Evolutionary conservation across 768 basidiomycete species (phyloP), one percentile per base, ranked within the genome.

Genomic region (Lentinula detonsa): DNA sequence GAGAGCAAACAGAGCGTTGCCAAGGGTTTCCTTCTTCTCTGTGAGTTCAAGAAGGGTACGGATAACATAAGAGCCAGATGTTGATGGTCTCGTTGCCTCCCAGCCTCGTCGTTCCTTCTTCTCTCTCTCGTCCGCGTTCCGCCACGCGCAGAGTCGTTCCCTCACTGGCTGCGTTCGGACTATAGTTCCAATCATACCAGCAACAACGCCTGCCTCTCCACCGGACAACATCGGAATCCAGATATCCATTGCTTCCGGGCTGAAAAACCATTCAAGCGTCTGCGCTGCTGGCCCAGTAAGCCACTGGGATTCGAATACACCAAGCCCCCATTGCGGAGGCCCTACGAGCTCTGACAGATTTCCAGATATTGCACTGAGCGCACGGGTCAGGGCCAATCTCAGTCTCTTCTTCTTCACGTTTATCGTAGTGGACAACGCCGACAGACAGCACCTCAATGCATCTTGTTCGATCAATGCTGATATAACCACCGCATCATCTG

Each of bases 321-420:
- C 62, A 7, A 92, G 74, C 1, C 87, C 89, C 79, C 87, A 90
- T 49, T 82, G 80, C 0, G 85, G 82, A 0, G 90, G 88, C 0
- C 89, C 90, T 0, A 88, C 81, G 1, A 84, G 76, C 48, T 91
- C 89, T 5, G 91, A 81, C 39, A 87, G 72, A 1, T 87, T 81
- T 3, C 76, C 72, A 4, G 83, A 78, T 18, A 91, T 69, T 0
- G 85, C 81, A 39, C 86, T 78, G 16, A 92, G 72, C 1, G 82
- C 87, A 3, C 91, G 83, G 5, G 84, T 76, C 57, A 90, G 76
- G 0, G 90, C 87, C 0, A 81, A 72, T 46, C 79, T 81, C 18
- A 88, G 71, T 11, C 74, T 28, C 28, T 28, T 31, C 0, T n/a
- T 23, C 71, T 60, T 34, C 16, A 7, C 8, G 15, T 28, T 21